These are phyloP conservation scores for Leccinum colubrinum DNA, from an alignment of 1,284 basidiomycete genomes.

Conservation along the genomic window DNA sequence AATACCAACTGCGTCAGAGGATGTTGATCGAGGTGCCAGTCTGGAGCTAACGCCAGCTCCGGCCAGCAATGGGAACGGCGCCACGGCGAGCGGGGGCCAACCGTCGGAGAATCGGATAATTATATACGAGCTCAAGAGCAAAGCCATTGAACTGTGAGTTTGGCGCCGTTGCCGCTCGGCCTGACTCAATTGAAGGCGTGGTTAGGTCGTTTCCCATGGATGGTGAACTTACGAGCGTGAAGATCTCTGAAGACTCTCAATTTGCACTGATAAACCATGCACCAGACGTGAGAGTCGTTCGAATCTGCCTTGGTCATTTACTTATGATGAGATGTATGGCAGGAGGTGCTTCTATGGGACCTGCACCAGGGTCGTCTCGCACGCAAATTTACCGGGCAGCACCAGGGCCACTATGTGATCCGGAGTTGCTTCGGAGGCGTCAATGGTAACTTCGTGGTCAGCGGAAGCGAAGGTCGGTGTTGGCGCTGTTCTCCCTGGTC, in stretches of 20 bases:
- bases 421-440: too few relatives aligned
- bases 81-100: constrained; percentile 38
- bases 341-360: too few relatives aligned
- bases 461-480: too few relatives aligned
- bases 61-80: constrained; percentile 37
- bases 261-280: constrained; percentile 87
- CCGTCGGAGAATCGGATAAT: constrained; percentile 63
- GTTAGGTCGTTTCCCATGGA: too few relatives aligned
- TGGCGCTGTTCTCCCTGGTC: too few relatives aligned
- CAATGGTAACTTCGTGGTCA: too few relatives aligned
- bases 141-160: constrained; percentile 61
- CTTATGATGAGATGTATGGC: too few relatives aligned
- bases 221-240: constrained; percentile 41
- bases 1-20: constrained; percentile 28
- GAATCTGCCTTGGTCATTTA: not conserved
- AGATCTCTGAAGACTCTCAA: constrained; percentile 84
- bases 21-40: constrained; percentile 28
- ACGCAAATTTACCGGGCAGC: too few relatives aligned
- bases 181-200: not conserved
- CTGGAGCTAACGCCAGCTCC: constrained; percentile 38
- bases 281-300: constrained; percentile 65
- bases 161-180: constrained; percentile 14
- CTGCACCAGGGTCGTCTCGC: too few relatives aligned
- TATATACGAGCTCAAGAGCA: constrained; percentile 71
- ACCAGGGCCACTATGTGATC: too few relatives aligned